A percentile compares a stretch with the other conserved stretches of the same genome.
phyloP scores from a whole-genome alignment of 1,284 basidiomycete species.

The Tremellales sp. region DNA sequence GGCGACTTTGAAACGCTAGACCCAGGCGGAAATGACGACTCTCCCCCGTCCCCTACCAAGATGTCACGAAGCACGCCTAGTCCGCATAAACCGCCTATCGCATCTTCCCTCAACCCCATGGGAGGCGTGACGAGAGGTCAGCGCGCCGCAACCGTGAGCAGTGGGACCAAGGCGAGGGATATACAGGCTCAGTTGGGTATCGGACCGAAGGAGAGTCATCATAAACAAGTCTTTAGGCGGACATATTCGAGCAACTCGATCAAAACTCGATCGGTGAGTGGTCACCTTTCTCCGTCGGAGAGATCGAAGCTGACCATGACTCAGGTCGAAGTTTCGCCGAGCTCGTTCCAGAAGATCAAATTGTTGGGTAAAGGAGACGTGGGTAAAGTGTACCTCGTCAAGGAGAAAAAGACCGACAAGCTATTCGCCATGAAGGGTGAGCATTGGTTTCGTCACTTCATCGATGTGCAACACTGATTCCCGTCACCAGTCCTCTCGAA shows the following conservation, averaged over 20 bases:
- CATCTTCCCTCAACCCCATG: not conserved
- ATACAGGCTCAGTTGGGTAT: conserved; percentile 22
- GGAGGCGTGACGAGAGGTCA: not conserved
- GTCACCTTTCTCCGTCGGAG: not conserved
- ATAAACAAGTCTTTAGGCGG: conserved; percentile 73
- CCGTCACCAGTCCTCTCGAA: conserved; percentile 72
- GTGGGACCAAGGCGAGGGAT: conserved; percentile 9
- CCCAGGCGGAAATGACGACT: too few species aligned
- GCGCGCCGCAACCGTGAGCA: not conserved
- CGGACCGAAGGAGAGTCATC: conserved; percentile 18
- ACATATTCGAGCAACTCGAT: conserved; percentile 98
- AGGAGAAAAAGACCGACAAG: conserved; percentile 90
- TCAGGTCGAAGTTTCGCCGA: conserved; percentile 83
- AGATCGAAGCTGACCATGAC: not conserved
- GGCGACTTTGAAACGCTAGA: too few species aligned
- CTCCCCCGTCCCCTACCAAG: not conserved
- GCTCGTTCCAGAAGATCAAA: conserved; percentile 90
- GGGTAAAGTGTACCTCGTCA: conserved; percentile 90
- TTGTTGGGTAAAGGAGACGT: conserved; percentile 94
- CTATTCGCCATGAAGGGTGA: conserved; percentile 94
- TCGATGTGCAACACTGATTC: not conserved
- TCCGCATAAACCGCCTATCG: not conserved
- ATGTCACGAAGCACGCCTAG: conserved; percentile 3
- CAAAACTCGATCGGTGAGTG: conserved; percentile 77
- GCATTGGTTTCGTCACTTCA: conserved; percentile 12